Evolutionary conservation across 176 grass and related monocot genomes (phyloP).

Genomic region (Musa beccarii): DNA sequence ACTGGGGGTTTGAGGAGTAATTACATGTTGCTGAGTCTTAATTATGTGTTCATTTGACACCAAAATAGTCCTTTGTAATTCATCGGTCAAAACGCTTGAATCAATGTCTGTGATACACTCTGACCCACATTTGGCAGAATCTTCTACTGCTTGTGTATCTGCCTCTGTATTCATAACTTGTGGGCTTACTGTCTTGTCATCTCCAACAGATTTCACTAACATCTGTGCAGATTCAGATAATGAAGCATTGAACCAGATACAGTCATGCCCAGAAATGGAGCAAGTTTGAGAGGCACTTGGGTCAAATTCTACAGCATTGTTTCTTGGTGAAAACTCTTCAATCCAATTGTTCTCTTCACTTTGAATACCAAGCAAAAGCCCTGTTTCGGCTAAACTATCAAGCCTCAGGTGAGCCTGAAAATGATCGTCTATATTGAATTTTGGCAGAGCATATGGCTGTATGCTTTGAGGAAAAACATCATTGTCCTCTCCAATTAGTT

Average conservation of each 20-base stretch:
- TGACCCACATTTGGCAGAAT: background rate
- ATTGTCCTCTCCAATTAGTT: constrained; percentile 54
- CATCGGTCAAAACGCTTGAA: constrained; percentile 12
- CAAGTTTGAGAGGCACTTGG: constrained; percentile 50
- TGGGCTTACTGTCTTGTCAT: constrained; percentile 44
- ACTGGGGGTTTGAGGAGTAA: constrained; percentile 24
- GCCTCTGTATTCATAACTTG: constrained; percentile 19
- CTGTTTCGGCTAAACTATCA: constrained; percentile 57
- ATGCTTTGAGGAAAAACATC: constrained; percentile 60
- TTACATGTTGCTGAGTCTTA: constrained; percentile 10
- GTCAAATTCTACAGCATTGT: constrained; percentile 46
- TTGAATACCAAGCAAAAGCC: constrained; percentile 54
- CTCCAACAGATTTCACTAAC: constrained; percentile 78
- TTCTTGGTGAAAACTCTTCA: constrained; percentile 64
- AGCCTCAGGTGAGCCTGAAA: constrained; percentile 59
- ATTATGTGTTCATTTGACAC: constrained; percentile 18
- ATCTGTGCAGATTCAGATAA: constrained; percentile 86
- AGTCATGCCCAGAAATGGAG: constrained; percentile 53
- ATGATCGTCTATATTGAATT: constrained; percentile 76
- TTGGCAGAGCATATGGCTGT: constrained; percentile 53
- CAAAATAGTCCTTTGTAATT: background rate
- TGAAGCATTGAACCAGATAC: constrained; percentile 90
- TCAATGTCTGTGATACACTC: constrained; percentile 1
- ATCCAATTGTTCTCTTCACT: constrained; percentile 60
- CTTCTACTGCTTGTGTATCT: constrained; percentile 21